phyloP scores from a whole-genome alignment of 2,329 filamentous ascomycete species.

The Cytospora mali region DNA sequence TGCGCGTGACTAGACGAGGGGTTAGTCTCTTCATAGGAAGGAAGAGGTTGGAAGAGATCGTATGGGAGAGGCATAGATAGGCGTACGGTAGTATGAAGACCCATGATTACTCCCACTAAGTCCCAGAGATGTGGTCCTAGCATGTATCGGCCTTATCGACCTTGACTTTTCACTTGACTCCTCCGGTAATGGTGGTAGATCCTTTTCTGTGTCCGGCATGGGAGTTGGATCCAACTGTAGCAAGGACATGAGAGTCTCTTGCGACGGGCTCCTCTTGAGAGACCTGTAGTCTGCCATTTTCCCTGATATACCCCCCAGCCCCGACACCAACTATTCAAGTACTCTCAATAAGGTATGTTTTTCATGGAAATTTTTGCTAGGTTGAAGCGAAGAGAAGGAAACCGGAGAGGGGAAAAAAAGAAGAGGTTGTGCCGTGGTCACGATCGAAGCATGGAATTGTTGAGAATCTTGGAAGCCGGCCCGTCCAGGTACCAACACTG shows the following conservation, averaged over 20 bases:
- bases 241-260: slow-evolving; percentile 65
- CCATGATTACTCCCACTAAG: slow-evolving; percentile 67
- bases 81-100: slow-evolving; percentile 74
- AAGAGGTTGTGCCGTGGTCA: background rate
- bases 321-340: background rate
- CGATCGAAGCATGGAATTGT: slow-evolving; percentile 3
- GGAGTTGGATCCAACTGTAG: slow-evolving; percentile 81
- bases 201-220: slow-evolving; percentile 60
- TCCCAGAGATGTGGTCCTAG: slow-evolving; percentile 49
- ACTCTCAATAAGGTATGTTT: background rate
- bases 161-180: slow-evolving; percentile 32
- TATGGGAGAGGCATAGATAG: background rate
- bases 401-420: slow-evolving; percentile 1
- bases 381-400: background rate
- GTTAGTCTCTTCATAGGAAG: background rate
- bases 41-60: too few relatives aligned
- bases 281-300: slow-evolving; percentile 40
- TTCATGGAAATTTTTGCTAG: background rate
- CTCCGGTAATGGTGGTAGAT: slow-evolving; percentile 43
- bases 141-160: slow-evolving; percentile 29
- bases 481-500: background rate
- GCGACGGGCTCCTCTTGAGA: slow-evolving; percentile 46
- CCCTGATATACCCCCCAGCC: slow-evolving; percentile 15
- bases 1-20: slow-evolving; percentile 57
- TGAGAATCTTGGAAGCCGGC: background rate